Percentiles rank a stretch among this genome's conserved stretches.
These are phyloP conservation scores for Prototheca cutis DNA, from an alignment of 163 green algal species.

Conservation along the genomic window DNA sequence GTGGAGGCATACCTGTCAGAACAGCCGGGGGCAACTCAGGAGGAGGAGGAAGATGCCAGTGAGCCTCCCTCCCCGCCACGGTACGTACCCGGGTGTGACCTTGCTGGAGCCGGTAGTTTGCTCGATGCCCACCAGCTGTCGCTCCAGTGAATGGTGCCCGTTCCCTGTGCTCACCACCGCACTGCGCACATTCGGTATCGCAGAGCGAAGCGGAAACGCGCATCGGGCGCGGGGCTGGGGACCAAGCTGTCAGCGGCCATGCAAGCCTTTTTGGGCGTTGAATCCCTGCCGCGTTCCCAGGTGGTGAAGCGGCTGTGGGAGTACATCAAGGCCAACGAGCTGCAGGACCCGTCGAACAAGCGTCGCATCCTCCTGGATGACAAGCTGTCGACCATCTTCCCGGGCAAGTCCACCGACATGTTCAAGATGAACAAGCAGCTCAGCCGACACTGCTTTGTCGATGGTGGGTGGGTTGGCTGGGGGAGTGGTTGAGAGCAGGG, in stretches of 20 bases:
- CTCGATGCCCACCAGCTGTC: too few relatives aligned
- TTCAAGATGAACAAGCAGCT: slow-evolving; percentile 41
- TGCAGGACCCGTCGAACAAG: slow-evolving; percentile 45
- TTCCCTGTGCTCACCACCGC: too few relatives aligned
- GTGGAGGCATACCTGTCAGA: slow-evolving; percentile 8
- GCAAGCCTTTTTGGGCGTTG: slow-evolving; percentile 20
- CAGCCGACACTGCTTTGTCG: slow-evolving; percentile 15
- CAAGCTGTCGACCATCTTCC: slow-evolving; percentile 33
- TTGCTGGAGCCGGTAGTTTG: too few relatives aligned
- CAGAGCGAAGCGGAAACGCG: slow-evolving; percentile 3
- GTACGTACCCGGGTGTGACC: too few relatives aligned
- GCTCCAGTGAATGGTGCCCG: too few relatives aligned
- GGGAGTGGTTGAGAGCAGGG: too few relatives aligned
- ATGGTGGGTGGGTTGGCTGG: too few relatives aligned
- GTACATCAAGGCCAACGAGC: slow-evolving; percentile 51
- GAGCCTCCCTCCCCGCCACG: too few relatives aligned
- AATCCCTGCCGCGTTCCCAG: slow-evolving; percentile 11
- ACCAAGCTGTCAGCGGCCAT: slow-evolving; percentile 13
- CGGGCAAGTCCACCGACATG: slow-evolving; percentile 26
- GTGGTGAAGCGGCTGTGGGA: slow-evolving; percentile 48
- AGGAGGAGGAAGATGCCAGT: slow-evolving; percentile 1
- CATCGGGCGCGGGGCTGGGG: slow-evolving; percentile 1
- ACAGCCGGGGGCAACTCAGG: slow-evolving; percentile 5
- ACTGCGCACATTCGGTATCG: too few relatives aligned
- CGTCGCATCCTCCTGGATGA: slow-evolving; percentile 42